Evolutionary conservation across 306 rosid genomes (phyloP).

Genomic region (Castanea crenata): DNA sequence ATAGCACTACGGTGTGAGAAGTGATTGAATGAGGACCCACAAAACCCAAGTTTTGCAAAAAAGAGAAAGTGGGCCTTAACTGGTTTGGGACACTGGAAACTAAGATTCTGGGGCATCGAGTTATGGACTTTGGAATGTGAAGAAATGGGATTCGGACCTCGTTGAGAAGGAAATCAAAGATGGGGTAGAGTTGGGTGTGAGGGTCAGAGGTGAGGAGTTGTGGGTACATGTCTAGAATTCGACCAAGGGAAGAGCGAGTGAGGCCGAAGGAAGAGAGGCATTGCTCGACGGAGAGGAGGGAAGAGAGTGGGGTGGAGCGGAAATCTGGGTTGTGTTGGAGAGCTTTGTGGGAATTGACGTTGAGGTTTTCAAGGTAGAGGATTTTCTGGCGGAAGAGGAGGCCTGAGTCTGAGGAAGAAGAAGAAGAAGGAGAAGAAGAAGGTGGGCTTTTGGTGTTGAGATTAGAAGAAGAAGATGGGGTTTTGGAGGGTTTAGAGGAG

Average conservation of each 20-base stretch:
- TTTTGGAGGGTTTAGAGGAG: background rate
- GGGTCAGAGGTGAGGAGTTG: slow-evolving; percentile 74
- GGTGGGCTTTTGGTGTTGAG: slow-evolving; percentile 27
- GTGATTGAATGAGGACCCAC: slow-evolving; percentile 33
- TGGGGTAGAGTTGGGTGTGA: slow-evolving; percentile 55
- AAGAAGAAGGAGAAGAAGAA: background rate
- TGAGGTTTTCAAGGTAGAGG: slow-evolving; percentile 57
- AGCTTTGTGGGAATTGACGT: slow-evolving; percentile 57
- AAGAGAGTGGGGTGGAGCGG: slow-evolving; percentile 50
- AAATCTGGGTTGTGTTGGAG: slow-evolving; percentile 58
- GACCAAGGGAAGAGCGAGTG: slow-evolving; percentile 47
- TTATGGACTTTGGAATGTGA: slow-evolving; percentile 46
- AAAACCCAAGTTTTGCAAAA: slow-evolving; percentile 43
- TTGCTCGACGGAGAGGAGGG: slow-evolving; percentile 50
- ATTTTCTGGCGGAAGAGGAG: slow-evolving; percentile 69
- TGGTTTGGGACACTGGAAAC: slow-evolving; percentile 49
- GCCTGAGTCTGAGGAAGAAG: slow-evolving; percentile 42
- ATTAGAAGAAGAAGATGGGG: slow-evolving; percentile 10
- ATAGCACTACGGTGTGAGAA: slow-evolving; percentile 30
- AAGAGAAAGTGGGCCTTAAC: slow-evolving; percentile 40
- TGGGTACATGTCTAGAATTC: slow-evolving; percentile 81
- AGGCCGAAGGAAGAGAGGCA: slow-evolving; percentile 76
- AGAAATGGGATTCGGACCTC: slow-evolving; percentile 61
- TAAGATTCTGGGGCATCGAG: slow-evolving; percentile 71
- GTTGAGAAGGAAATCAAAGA: slow-evolving; percentile 72